Percentiles rank a stretch among this genome's conserved stretches.
These are phyloP conservation scores for Sechiopsis laciniata DNA, from an alignment of 306 rosid genomes.

Conservation along the genomic window DNA sequence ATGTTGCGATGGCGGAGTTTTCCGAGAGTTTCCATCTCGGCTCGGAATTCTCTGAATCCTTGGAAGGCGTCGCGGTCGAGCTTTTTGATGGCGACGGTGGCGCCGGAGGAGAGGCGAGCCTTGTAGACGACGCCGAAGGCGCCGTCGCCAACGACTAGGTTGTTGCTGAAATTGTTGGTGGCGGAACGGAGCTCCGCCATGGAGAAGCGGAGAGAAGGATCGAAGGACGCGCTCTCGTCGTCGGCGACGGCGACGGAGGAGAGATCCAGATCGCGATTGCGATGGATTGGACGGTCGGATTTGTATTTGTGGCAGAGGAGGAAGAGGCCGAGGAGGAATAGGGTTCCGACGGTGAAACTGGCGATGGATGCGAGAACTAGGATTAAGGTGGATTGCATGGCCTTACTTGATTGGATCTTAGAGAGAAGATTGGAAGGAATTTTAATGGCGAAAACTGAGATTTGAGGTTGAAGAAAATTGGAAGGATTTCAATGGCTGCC, in stretches of 20 bases:
- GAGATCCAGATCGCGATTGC: constrained; percentile 15
- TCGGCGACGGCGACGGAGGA: constrained; percentile 17
- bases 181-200: constrained; percentile 58
- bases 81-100: constrained; percentile 67
- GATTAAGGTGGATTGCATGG: background rate
- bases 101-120: constrained; percentile 64
- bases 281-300: background rate
- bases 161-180: constrained; percentile 59
- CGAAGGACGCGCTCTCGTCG: constrained; percentile 62
- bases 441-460: background rate
- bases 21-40: constrained; percentile 89
- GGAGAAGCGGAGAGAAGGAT: constrained; percentile 55
- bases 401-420: background rate
- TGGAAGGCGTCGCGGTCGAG: constrained; percentile 85
- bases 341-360: constrained; percentile 7
- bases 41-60: constrained; percentile 86
- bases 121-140: constrained; percentile 86
- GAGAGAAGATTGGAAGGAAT: background rate
- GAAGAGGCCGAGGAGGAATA: constrained; percentile 7
- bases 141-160: constrained; percentile 80
- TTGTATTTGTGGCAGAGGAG: background rate
- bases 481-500: background rate
- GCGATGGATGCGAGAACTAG: background rate
- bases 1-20: constrained; percentile 58
- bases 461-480: too few relatives aligned